These are phyloP conservation scores for Setomelanomma holmii DNA, from an alignment of 2,329 filamentous ascomycete genomes.

Conservation along the genomic window DNA sequence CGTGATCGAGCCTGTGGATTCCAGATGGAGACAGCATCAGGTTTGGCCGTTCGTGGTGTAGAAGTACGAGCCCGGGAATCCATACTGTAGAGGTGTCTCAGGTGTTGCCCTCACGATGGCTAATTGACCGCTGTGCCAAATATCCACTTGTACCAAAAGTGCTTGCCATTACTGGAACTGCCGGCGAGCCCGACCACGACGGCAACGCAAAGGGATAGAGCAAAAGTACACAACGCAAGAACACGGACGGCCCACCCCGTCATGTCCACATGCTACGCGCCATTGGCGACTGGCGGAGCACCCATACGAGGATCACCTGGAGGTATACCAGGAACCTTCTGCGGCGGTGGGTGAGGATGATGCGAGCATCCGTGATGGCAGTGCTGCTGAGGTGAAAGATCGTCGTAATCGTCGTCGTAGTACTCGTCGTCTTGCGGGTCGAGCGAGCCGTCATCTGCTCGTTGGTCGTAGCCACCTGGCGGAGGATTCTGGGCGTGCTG, in stretches of 20 bases:
- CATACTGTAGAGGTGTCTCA: neutral
- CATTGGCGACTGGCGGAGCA: conserved; percentile 31
- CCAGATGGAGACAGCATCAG: neutral
- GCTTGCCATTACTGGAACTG: neutral
- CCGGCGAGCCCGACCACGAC: conserved; percentile 24
- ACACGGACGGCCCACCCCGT: conserved; percentile 51
- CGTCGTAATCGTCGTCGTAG: conserved; percentile 49
- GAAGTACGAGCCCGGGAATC: too few relatives aligned
- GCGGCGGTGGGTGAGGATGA: conserved; percentile 31
- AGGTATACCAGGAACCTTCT: conserved; percentile 30
- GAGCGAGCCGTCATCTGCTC: conserved; percentile 38
- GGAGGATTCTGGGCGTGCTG: conserved; percentile 41
- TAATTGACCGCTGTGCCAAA: neutral
- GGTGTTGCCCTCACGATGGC: neutral
- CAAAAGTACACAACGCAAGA: conserved; percentile 42
- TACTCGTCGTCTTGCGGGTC: conserved; percentile 47
- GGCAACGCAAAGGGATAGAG: conserved; percentile 36
- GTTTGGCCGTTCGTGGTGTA: neutral
- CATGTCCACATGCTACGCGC: conserved; percentile 45
- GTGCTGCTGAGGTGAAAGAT: conserved; percentile 27
- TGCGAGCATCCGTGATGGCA: conserved; percentile 44
- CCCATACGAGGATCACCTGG: conserved; percentile 34
- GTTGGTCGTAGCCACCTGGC: conserved; percentile 39
- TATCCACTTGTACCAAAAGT: conserved; percentile 11
- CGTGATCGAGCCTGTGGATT: neutral